Evolutionary conservation across 1,284 basidiomycete genomes (phyloP).

Genomic region (Apiotrichum mycotoxinovorans): DNA sequence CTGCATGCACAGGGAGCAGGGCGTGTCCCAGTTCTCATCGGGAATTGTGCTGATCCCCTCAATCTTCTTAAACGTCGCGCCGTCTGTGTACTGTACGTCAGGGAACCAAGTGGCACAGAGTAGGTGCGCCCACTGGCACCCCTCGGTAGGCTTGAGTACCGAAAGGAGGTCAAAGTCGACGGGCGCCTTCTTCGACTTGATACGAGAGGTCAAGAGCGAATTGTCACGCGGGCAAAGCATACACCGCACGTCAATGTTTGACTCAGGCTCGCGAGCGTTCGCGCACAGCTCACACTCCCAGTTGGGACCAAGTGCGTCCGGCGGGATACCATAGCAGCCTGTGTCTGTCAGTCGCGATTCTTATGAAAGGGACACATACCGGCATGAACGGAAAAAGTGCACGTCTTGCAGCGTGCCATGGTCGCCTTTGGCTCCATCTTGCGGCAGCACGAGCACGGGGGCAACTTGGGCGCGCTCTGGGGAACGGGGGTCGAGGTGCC

Average conservation of each 20-base stretch:
- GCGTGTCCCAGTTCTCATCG: conserved; percentile 37
- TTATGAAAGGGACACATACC: conserved; percentile 45
- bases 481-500: conserved; percentile 42
- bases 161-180: conserved; percentile 69
- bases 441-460: conserved; percentile 71
- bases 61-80: conserved; percentile 65
- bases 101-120: conserved; percentile 84
- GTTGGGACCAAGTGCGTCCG: conserved; percentile 60
- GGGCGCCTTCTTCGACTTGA: conserved; percentile 46
- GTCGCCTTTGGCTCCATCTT: conserved; percentile 68
- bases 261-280: conserved; percentile 72
- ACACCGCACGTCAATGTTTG: conserved; percentile 57
- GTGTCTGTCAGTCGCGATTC: conserved; percentile 19
- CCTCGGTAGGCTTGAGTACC: conserved; percentile 88
- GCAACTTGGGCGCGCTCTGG: conserved; percentile 55
- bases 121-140: conserved; percentile 86
- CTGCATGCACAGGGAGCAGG: conserved; percentile 59
- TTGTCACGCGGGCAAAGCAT: conserved; percentile 47
- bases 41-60: conserved; percentile 82
- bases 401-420: conserved; percentile 74
- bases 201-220: conserved; percentile 11
- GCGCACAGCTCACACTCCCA: conserved; percentile 84
- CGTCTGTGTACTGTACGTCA: conserved; percentile 75
- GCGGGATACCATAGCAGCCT: conserved; percentile 65
- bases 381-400: conserved; percentile 70